A percentile compares a stretch with the other conserved stretches of the same genome.
These are phyloP conservation scores for Aspergillus nanangensis DNA, from an alignment of 495 filamentous ascomycete species.

Conservation along the genomic window DNA sequence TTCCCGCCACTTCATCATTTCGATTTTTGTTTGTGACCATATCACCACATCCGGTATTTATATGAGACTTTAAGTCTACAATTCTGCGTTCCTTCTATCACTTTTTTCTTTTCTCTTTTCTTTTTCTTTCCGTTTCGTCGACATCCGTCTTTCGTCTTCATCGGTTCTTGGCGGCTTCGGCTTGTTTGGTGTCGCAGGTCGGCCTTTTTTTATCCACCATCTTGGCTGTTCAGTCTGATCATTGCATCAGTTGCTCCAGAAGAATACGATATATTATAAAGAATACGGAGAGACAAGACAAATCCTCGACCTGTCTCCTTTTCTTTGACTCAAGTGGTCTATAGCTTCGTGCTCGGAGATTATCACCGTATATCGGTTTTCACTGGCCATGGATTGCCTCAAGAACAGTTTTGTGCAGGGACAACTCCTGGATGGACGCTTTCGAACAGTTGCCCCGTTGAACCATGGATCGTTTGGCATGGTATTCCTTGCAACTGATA, in stretches of 20 bases:
- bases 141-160: conserved; percentile 18
- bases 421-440: conserved; percentile 76
- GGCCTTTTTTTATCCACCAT: conserved; percentile 23
- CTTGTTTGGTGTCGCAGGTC: conserved; percentile 23
- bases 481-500: conserved; percentile 90
- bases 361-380: too few relatives aligned
- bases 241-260: too few relatives aligned
- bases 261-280: too few relatives aligned
- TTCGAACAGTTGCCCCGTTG: conserved; percentile 84
- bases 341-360: too few relatives aligned
- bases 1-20: conserved; percentile 37
- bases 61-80: conserved; percentile 66
- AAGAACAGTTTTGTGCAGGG: conserved; percentile 69
- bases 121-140: conserved; percentile 12
- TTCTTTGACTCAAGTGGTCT: too few relatives aligned
- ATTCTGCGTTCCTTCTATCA: conserved; percentile 52
- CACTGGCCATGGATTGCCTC: conserved; percentile 69
- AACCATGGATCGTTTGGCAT: conserved; percentile 98
- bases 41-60: conserved; percentile 51
- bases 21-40: conserved; percentile 53
- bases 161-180: too few relatives aligned
- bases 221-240: conserved; percentile 36
- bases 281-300: too few relatives aligned
- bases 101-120: conserved; percentile 25
- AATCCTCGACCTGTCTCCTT: too few relatives aligned